These are phyloP conservation scores for Gleditsia sinensis DNA, from an alignment of 306 rosid genomes.

Conservation along the genomic window DNA sequence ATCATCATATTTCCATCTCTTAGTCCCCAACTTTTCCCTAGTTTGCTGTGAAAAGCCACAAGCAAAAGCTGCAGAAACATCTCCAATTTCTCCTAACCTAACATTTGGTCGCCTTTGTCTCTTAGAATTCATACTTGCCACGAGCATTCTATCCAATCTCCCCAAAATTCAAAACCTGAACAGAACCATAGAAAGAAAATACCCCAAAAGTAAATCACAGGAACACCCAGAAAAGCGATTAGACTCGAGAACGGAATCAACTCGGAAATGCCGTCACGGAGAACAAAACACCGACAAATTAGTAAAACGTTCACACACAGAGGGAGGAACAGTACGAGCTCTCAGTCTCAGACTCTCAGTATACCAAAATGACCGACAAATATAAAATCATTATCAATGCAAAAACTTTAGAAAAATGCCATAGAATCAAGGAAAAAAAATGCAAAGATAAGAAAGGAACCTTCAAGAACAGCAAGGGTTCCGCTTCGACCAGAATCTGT, in stretches of 20 bases:
- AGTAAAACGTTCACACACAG: not conserved
- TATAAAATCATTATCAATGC: not conserved
- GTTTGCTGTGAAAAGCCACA: conserved; percentile 37
- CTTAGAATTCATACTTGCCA: conserved; percentile 37
- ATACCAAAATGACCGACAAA: not conserved
- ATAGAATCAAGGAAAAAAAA: not conserved
- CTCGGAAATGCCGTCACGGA: not conserved
- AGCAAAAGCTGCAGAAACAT: conserved; percentile 48
- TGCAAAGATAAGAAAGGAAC: not conserved
- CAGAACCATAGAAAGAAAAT: conserved; percentile 8
- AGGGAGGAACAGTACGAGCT: not conserved
- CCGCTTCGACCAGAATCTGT: not conserved
- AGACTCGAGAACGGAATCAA: not conserved
- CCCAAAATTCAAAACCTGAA: conserved; percentile 23
- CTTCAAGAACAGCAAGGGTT: not conserved
- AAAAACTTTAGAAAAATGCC: not conserved
- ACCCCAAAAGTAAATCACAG: not conserved
- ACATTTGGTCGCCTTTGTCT: conserved; percentile 56
- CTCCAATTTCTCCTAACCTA: conserved; percentile 51
- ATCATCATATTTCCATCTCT: conserved; percentile 35
- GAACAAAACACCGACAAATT: not conserved
- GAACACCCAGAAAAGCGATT: not conserved
- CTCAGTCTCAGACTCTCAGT: not conserved
- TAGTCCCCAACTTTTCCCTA: conserved; percentile 27
- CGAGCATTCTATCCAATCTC: conserved; percentile 34